These are phyloP conservation scores for Meredithiella fracta DNA, from an alignment of 2,329 filamentous ascomycete species.

Conservation along the genomic window DNA sequence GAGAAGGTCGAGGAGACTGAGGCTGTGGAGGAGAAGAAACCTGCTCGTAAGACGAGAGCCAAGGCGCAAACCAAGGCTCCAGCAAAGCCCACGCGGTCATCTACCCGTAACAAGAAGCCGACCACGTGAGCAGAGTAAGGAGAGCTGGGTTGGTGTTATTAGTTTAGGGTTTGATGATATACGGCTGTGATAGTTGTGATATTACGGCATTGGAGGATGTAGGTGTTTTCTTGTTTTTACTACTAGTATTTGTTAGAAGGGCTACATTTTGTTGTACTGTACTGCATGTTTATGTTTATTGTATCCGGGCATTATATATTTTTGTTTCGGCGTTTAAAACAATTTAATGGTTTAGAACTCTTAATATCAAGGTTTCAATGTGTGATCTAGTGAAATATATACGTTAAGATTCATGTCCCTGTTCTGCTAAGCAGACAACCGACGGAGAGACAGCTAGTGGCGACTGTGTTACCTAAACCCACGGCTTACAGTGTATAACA, in stretches of 20 bases:
- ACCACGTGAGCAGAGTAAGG: background rate
- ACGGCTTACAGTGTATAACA: no score
- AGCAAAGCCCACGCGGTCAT: conserved; percentile 13
- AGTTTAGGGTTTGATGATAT: conserved; percentile 1
- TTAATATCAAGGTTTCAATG: background rate
- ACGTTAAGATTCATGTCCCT: no score
- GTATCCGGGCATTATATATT: conserved; percentile 10
- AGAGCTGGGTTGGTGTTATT: background rate
- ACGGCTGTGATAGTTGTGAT: conserved; percentile 1
- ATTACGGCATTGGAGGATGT: conserved; percentile 9
- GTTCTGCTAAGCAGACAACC: no score
- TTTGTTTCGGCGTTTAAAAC: conserved; percentile 14
- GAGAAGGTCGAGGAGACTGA: conserved; percentile 18
- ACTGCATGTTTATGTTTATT: conserved; percentile 13
- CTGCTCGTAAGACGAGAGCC: conserved; percentile 16
- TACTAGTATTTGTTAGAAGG: conserved; percentile 5
- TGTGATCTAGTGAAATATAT: no score
- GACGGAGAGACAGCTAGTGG: no score
- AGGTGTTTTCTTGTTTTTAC: conserved; percentile 11
- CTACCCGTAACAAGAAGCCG: conserved; percentile 14
- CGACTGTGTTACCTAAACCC: no score
- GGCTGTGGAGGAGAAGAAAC: conserved; percentile 20
- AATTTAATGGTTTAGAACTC: conserved; percentile 8
- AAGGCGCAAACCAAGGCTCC: conserved; percentile 24
- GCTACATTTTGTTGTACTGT: conserved; percentile 13